phyloP scores from a whole-genome alignment of 306 rosid genomes.

The Quercus mongolica region DNA sequence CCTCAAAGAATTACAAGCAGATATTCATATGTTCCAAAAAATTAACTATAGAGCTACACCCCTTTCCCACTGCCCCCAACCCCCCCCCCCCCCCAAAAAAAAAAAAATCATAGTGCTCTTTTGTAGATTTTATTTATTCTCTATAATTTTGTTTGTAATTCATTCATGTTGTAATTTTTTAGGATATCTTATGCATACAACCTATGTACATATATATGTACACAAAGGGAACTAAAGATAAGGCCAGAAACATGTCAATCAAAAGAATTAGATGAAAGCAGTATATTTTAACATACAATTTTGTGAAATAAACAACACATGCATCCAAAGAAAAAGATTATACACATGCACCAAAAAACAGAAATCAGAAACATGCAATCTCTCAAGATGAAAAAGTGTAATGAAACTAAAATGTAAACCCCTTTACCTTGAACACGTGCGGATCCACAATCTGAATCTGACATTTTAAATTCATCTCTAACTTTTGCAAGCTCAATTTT shows the following conservation, averaged over 20 bases:
- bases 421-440: slow-evolving; percentile 85
- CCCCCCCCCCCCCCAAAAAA: no score
- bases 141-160: no score
- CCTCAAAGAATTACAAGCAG: no score
- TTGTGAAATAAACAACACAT: background rate
- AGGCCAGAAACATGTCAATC: background rate
- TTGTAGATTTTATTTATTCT: no score
- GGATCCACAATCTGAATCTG: slow-evolving; percentile 94
- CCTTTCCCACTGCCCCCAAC: no score
- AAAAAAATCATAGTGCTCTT: no score
- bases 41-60: no score
- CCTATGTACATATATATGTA: no score
- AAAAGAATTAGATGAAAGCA: background rate
- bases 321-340: background rate
- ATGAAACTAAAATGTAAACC: background rate
- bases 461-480: slow-evolving; percentile 87
- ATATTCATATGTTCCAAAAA: no score
- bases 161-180: no score
- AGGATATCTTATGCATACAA: no score
- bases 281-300: background rate
- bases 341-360: background rate
- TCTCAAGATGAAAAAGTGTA: background rate
- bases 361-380: background rate
- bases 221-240: background rate
- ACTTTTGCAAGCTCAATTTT: slow-evolving; percentile 75